Conservation (phyloP, 2,329 filamentous ascomycete species). For the Penicillium psychrosexuale region DNA sequence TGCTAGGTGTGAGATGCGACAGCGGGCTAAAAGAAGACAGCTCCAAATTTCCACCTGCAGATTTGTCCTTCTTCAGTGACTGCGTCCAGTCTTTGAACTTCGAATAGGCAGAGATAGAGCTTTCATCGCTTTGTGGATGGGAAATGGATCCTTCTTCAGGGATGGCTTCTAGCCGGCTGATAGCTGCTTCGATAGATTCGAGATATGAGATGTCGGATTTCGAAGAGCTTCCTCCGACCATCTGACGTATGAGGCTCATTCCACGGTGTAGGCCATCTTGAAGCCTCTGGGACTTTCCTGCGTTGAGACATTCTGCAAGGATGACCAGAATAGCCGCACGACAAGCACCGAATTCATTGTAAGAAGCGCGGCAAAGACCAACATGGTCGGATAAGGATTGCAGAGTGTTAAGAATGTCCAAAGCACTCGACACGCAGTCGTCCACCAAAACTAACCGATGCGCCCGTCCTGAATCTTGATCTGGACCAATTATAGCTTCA, state of each 20-base stretch:
- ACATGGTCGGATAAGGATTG: constrained; percentile 47
- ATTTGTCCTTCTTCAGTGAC: constrained; percentile 15
- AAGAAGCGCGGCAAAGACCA: constrained; percentile 54
- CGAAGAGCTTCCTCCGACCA: constrained; percentile 52
- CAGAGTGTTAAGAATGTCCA: constrained; percentile 50
- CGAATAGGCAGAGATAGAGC: constrained; percentile 47
- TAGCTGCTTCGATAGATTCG: constrained; percentile 50
- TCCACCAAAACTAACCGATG: constrained; percentile 42
- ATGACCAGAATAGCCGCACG: constrained; percentile 53
- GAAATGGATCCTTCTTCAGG: constrained; percentile 24
- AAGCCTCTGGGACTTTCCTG: constrained; percentile 37
- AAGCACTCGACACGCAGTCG: constrained; percentile 52
- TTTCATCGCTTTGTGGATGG: constrained; percentile 20
- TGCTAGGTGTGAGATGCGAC: constrained; percentile 3
- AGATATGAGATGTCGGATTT: constrained; percentile 51
- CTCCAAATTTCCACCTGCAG: constrained; percentile 4
- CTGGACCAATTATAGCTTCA: constrained; percentile 8
- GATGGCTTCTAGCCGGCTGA: constrained; percentile 43
- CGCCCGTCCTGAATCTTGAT: constrained; percentile 21
- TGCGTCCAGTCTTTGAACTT: constrained; percentile 49
- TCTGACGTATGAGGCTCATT: constrained; percentile 50
- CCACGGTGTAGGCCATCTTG: constrained; percentile 49
- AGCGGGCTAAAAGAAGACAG: constrained; percentile 17
- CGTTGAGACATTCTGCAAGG: constrained; percentile 36
- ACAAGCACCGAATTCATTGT: constrained; percentile 55